Base-by-base conservation (phyloP, 2,329 filamentous ascomycete genomes). In the Colletotrichum echinochloae region DNA sequence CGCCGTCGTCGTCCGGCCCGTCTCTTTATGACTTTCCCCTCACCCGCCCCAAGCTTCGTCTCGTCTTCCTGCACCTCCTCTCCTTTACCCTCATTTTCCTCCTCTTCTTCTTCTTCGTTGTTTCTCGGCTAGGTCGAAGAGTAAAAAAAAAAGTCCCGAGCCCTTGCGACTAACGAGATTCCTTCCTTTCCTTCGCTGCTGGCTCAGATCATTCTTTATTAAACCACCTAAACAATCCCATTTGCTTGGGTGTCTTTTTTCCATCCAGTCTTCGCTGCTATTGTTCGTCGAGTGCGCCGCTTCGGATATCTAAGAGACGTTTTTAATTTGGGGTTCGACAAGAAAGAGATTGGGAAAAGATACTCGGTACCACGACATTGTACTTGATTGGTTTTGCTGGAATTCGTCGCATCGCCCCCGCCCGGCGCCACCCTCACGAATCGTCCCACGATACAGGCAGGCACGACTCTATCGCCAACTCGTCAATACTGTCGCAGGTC, bases 121-220 rank as follows among this genome's bases (percentile, higher is more conserved):
- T 73, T 75, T 79, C 74, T 79, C 80, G 81, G 81, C 79, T 79
- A 83, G 81, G 82, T 82, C 79, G 82, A 83, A 83, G 80, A 81
- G 80, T 80, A 77, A 79, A 52, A 39, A 79, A 77, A 77, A 77
- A 74, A 75, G 73, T 76, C 74, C 74, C 76, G 75, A 78, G 79
- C 77, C 78, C 63, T 63, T 79, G 75, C 77, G 77, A 77, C 76
- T 79, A 52, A 69, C 76, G 78, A 76, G 75, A 75, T 74, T 76
- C 72, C 76, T 79, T 81, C 79, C 77, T 79, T 83, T 84, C 79
- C 77, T 79, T 75, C 74, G 80, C 88, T 89, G 87, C 88, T 90
- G 87, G 87, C 82, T 89, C 87, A 89, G 87, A 87, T 83, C 81
- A 79, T 78, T 80, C 78, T 80, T 79, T 80, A 77, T 74, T 71